Conservation (phyloP, 371 early-diverging fungal species). For the Mortierella polycephala region DNA sequence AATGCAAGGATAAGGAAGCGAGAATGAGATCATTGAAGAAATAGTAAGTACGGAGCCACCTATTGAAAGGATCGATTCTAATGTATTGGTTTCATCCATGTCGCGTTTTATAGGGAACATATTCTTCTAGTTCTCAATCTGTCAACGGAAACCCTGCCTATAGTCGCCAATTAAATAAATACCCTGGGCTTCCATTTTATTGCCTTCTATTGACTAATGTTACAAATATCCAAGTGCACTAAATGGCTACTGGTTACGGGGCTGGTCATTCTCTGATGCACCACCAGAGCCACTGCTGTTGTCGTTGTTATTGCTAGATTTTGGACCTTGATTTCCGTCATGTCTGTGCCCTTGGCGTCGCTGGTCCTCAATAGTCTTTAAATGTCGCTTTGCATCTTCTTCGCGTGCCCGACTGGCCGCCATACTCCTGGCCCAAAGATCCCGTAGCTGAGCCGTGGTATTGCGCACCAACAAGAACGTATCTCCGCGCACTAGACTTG, state of each 20-base stretch:
- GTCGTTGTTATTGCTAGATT: background rate
- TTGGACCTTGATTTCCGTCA: background rate
- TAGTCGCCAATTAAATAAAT: too few species aligned
- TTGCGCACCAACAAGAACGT: slow-evolving; percentile 25
- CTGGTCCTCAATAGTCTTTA: slow-evolving; percentile 10
- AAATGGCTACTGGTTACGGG: background rate
- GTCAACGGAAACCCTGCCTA: background rate
- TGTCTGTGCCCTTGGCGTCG: slow-evolving; percentile 1
- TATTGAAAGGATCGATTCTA: background rate
- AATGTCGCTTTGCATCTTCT: slow-evolving; percentile 18
- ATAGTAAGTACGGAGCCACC: background rate
- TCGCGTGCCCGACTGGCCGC: slow-evolving; percentile 9
- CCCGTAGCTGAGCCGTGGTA: slow-evolving; percentile 23
- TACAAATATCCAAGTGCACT: background rate
- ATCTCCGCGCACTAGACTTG: slow-evolving; percentile 42
- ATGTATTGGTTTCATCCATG: too few species aligned
- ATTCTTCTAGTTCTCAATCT: background rate
- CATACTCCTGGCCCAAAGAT: slow-evolving; percentile 13
- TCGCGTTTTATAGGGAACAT: background rate
- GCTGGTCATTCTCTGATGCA: background rate
- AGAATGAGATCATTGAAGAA: background rate
- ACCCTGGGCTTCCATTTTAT: too few species aligned
- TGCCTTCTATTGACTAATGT: background rate
- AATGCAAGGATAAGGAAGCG: background rate
- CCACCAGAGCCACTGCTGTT: background rate